A percentile compares a stretch with the other conserved stretches of the same genome.
phyloP scores from a whole-genome alignment of 306 rosid species.

The Hippophae rhamnoides region DNA sequence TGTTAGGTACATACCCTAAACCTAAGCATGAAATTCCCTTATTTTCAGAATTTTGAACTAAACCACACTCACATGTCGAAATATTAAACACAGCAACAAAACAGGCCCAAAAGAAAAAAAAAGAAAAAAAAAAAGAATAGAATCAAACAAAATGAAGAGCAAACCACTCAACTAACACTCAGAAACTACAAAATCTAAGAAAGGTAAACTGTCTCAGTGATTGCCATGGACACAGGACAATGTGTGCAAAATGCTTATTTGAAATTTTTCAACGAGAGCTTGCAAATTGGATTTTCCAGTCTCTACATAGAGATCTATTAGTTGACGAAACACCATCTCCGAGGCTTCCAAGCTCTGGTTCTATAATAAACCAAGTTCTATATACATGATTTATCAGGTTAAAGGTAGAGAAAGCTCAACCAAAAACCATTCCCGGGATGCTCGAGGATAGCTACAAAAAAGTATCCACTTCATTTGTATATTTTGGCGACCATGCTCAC shows the following conservation, averaged over 20 bases:
- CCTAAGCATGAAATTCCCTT: slow-evolving; percentile 7
- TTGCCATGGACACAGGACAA: slow-evolving; percentile 11
- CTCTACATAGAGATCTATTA: slow-evolving; percentile 8
- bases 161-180: slow-evolving; percentile 30
- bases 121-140: slow-evolving; percentile 23
- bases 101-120: not conserved
- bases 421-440: slow-evolving; percentile 20
- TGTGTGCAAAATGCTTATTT: slow-evolving; percentile 21
- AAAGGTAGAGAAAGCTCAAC: slow-evolving; percentile 23
- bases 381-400: slow-evolving; percentile 23
- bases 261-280: slow-evolving; percentile 25
- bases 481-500: slow-evolving; percentile 9
- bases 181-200: slow-evolving; percentile 34
- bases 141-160: slow-evolving; percentile 36
- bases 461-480: slow-evolving; percentile 11
- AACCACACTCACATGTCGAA: slow-evolving; percentile 12
- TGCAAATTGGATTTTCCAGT: slow-evolving; percentile 20
- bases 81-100: slow-evolving; percentile 14
- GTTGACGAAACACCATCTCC: slow-evolving; percentile 8
- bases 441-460: slow-evolving; percentile 9
- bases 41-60: slow-evolving; percentile 15
- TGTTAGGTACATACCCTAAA: not conserved
- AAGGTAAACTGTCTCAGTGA: slow-evolving; percentile 4
- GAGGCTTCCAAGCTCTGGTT: slow-evolving; percentile 9
- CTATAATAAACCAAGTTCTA: slow-evolving; percentile 11